Conservation (phyloP, 371 early-diverging fungal genomes). For the Chytridium lagenaria region DNA sequence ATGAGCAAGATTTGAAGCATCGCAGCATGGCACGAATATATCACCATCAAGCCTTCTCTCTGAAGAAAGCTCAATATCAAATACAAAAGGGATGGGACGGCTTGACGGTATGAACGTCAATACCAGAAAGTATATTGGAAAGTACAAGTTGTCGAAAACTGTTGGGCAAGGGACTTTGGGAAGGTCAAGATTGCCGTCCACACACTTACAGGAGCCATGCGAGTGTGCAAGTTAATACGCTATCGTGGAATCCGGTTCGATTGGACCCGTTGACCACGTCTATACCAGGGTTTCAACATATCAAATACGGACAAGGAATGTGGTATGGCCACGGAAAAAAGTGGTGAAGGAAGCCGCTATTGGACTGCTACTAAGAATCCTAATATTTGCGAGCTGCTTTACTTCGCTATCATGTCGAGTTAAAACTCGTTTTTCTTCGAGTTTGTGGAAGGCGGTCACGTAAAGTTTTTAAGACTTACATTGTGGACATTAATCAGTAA, state of each 20-base stretch:
- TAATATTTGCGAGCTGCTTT: conserved; percentile 69
- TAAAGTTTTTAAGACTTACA: no score
- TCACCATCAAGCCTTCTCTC: no score
- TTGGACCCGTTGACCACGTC: not conserved
- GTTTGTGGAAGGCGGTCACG: conserved; percentile 86
- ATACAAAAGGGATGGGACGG: no score
- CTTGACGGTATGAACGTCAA: no score
- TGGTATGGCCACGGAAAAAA: conserved; percentile 63
- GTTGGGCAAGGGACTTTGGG: conserved; percentile 96
- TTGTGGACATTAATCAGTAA: no score
- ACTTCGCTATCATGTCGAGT: conserved; percentile 81
- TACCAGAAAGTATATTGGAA: conserved; percentile 65
- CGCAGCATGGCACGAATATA: no score
- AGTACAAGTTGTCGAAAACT: conserved; percentile 88
- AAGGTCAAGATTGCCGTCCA: conserved; percentile 94
- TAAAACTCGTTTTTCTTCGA: conserved; percentile 96
- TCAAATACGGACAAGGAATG: conserved; percentile 6
- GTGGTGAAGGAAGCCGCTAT: conserved; percentile 88
- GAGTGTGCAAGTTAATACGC: conserved; percentile 85
- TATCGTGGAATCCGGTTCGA: not conserved
- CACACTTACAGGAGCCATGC: conserved; percentile 74
- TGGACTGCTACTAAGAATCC: conserved; percentile 89
- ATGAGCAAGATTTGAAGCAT: no score
- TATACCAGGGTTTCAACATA: not conserved
- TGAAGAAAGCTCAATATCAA: no score